Conservation (phyloP, 352 stramenopile genomes). For the Globisporangium abappressorium region DNA sequence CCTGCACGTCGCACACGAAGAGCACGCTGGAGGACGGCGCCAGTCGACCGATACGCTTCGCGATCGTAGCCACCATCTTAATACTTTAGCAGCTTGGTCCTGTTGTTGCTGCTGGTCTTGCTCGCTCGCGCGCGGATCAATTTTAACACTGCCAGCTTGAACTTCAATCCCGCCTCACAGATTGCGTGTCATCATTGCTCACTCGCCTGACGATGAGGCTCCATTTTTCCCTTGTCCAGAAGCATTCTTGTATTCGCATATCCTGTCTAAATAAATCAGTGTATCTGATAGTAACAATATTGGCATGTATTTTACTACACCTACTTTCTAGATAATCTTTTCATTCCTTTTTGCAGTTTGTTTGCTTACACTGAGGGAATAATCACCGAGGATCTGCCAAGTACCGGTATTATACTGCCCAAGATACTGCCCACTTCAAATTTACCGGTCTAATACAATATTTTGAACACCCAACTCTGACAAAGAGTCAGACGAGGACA, state of each 20-base stretch:
- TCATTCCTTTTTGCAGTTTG: no score
- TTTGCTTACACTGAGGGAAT: no score
- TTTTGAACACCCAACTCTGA: neutral
- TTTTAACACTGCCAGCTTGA: slow-evolving; percentile 2
- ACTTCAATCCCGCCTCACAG: slow-evolving; percentile 4
- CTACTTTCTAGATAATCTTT: no score
- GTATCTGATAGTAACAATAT: no score
- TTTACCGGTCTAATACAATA: neutral
- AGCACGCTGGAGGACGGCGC: slow-evolving; percentile 77
- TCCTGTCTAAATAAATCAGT: no score
- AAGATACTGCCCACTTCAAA: neutral
- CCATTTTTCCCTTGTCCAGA: no score
- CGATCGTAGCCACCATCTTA: slow-evolving; percentile 1
- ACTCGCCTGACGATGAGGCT: neutral
- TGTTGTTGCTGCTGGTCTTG: neutral
- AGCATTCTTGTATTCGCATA: no score
- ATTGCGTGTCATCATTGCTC: neutral
- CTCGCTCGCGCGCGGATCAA: neutral
- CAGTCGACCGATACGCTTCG: slow-evolving; percentile 41
- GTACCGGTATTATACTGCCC: neutral
- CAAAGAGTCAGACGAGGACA: neutral
- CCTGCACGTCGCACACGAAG: slow-evolving; percentile 97
- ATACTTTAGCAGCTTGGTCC: neutral
- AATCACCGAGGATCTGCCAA: no score
- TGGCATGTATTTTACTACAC: no score